Percentiles rank a stretch among this genome's conserved stretches.
Evolutionary conservation across 2,329 filamentous ascomycete genomes (phyloP).

Genomic region (Albophoma yamanashiensis): DNA sequence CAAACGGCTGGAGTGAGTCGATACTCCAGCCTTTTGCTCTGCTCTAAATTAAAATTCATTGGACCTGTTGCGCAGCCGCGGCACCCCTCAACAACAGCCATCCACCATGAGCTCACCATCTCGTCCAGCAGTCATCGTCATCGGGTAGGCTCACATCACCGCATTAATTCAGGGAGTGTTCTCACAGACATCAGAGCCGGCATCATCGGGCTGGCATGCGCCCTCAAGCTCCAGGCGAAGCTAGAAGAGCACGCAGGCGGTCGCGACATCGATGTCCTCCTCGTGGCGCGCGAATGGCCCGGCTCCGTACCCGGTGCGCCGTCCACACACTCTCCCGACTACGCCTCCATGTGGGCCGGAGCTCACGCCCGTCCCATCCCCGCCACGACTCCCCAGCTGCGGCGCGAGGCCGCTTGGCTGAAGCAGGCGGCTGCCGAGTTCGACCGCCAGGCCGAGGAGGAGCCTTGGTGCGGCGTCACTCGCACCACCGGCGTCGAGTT

Average conservation of each 20-base stretch:
- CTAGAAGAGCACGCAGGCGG: constrained; percentile 2
- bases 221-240: constrained; percentile 29
- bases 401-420: constrained; percentile 20
- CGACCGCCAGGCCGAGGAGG: constrained; percentile 8
- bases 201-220: constrained; percentile 39
- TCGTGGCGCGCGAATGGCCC: constrained; percentile 24
- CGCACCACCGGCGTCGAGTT: constrained; percentile 40
- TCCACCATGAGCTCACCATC: background rate
- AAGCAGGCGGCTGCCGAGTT: constrained; percentile 16
- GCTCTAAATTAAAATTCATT: background rate
- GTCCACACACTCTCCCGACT: constrained; percentile 25
- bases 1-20: background rate
- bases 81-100: background rate
- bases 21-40: background rate
- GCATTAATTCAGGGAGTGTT: background rate
- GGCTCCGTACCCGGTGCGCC: constrained; percentile 20
- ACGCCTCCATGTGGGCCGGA: constrained; percentile 46
- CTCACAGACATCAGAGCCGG: constrained; percentile 31
- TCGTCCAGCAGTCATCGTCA: constrained; percentile 3
- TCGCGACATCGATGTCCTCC: constrained; percentile 8
- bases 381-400: constrained; percentile 18
- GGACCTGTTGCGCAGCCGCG: background rate
- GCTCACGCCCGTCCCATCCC: constrained; percentile 44
- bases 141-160: constrained; percentile 1
- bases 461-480: constrained; percentile 32